Evolutionary conservation across 306 rosid species (phyloP), one percentile per base, ranked within the genome.

Genomic region (Vicia faba): DNA sequence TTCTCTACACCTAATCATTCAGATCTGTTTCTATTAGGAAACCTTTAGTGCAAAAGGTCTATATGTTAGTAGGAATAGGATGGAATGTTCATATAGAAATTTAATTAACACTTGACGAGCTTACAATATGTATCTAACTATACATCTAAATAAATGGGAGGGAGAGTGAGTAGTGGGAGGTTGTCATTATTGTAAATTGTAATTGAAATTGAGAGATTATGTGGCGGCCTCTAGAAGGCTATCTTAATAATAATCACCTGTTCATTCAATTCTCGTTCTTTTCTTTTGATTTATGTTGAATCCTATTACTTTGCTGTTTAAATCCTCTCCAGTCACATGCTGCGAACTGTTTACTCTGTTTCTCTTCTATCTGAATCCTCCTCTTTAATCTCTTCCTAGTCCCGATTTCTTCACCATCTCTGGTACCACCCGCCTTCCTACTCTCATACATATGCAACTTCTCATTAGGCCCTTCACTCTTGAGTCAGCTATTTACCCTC

Each of bases 381-480:
- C 25, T 25, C 54, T 49, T 15, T 69, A 14, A 14, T 55, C 55
- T 28, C 11, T 31, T 59, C 46, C 49, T 63, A 15, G 54, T 40
- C 63, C 46, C 41, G 53, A 40, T 63, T 53, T 36, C 53, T n/a
- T 53, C 15, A 20, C 5, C 28, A 11, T 10, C 55, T 18, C 18
- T 18, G 43, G 45, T 14, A 26, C 40, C 5, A n/a, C n/a, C 55
- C 2, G 13, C 54, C 56, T 38, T 39, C 40, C 15, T 39, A 19
- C 29, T 64, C 49, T 54, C 25, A 4, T 40, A 38, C 54, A 16
- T 36, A 39, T 39, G 64, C 0, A 39, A 5, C 16, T 14, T 7
- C 49, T 33, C 68, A 48, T 49, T 71, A 46, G 18, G 51, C n/a
- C 50, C 44, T 38, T 61, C 63, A 50, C 55, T 48, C 43, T 48